Evolutionary conservation across 140 eudicot genomes (phyloP).

Genomic region (Eryngium alpinum): DNA sequence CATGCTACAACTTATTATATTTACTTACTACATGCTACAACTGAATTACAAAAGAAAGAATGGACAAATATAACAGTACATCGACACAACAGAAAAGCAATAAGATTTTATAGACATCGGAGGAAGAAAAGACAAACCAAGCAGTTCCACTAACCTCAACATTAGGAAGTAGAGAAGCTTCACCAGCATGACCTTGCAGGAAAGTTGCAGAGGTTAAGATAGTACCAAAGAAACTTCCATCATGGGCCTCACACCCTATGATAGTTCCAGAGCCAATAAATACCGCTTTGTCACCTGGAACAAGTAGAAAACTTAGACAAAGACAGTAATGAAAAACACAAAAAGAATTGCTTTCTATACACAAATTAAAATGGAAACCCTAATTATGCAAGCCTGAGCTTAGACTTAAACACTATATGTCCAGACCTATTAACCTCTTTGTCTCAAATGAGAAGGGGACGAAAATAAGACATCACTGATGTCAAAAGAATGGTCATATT

Average conservation of each 20-base stretch:
- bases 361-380: background rate
- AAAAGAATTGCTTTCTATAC: background rate
- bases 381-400: background rate
- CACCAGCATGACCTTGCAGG: background rate
- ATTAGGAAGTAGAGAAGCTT: background rate
- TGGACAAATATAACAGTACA: background rate
- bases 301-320: background rate
- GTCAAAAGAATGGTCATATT: background rate
- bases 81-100: conserved; percentile 4
- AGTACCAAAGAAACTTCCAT: background rate
- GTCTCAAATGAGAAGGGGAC: background rate
- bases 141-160: background rate
- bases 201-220: conserved; percentile 7
- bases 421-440: background rate
- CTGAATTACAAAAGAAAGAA: background rate
- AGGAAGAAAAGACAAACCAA: background rate
- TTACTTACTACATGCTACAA: conserved; percentile 4
- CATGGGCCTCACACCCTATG: conserved; percentile 2
- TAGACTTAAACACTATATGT: background rate
- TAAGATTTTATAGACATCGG: background rate
- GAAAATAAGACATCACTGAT: background rate
- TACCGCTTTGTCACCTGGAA: conserved; percentile 1
- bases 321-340: background rate
- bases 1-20: too few relatives aligned
- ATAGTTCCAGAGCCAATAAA: background rate